These are phyloP conservation scores for Neurospora crassa DNA, from an alignment of 2,329 filamentous ascomycete genomes.

Conservation along the genomic window DNA sequence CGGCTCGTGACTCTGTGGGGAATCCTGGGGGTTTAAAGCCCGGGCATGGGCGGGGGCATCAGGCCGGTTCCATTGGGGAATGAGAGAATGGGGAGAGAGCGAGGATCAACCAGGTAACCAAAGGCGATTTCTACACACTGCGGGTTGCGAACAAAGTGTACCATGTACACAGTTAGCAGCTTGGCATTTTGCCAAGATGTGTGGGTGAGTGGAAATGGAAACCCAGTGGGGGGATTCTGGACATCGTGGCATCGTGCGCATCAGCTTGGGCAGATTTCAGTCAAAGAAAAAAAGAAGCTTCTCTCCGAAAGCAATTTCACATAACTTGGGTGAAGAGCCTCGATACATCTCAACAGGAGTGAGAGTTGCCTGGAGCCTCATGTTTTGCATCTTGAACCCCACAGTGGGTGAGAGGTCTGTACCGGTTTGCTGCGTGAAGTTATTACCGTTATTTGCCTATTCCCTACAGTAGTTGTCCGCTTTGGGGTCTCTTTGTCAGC, in stretches of 20 bases:
- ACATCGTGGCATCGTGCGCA: neutral
- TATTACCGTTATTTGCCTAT: neutral
- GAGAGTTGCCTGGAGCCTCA: neutral
- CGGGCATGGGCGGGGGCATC: neutral
- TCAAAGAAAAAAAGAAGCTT: neutral
- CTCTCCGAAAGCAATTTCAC: neutral
- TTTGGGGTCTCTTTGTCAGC: constrained; percentile 7
- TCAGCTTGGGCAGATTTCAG: neutral
- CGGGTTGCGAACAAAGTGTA: too few species aligned
- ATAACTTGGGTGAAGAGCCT: neutral
- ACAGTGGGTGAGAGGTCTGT: neutral
- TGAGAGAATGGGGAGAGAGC: neutral
- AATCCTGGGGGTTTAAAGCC: constrained; percentile 3
- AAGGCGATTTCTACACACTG: neutral
- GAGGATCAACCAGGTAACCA: neutral
- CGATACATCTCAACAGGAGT: neutral
- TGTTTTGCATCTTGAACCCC: neutral
- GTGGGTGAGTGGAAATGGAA: neutral
- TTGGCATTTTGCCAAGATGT: neutral
- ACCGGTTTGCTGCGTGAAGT: neutral
- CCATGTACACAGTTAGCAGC: neutral
- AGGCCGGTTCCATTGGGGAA: neutral
- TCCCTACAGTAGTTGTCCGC: neutral
- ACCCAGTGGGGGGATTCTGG: neutral
- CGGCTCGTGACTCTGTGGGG: constrained; percentile 14